Conservation (phyloP, 1,284 basidiomycete genomes). For the Fistulina hepatica region DNA sequence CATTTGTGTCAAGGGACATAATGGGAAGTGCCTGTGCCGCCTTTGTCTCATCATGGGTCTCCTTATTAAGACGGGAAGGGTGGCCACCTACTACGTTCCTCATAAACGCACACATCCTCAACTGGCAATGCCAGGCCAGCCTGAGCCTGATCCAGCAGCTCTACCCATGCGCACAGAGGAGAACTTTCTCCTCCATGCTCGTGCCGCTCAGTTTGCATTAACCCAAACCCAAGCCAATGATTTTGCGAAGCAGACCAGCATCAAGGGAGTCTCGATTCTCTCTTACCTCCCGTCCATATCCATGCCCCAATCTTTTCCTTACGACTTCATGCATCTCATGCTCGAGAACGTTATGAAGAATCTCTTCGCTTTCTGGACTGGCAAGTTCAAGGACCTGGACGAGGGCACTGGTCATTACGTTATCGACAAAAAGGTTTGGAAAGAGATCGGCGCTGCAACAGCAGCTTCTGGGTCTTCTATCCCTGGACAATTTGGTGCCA, state of each 20-base stretch:
- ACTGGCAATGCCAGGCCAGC: slow-evolving; percentile 15
- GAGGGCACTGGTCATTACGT: slow-evolving; percentile 10
- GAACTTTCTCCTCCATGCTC: slow-evolving; percentile 17
- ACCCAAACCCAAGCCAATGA: slow-evolving; percentile 6
- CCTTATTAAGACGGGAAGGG: slow-evolving; percentile 1
- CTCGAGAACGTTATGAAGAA: slow-evolving; percentile 11
- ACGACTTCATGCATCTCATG: slow-evolving; percentile 21
- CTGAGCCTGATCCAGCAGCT: slow-evolving; percentile 10
- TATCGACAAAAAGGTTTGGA: slow-evolving; percentile 9
- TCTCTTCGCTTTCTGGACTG: slow-evolving; percentile 14
- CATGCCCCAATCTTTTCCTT: slow-evolving; percentile 13
- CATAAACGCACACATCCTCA: slow-evolving; percentile 15
- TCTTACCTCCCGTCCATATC: slow-evolving; percentile 9
- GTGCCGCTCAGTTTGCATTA: slow-evolving; percentile 1
- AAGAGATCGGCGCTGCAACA: slow-evolving; percentile 8
- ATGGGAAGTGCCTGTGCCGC: slow-evolving; percentile 14
- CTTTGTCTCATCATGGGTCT: slow-evolving; percentile 12
- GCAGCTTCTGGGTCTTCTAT: slow-evolving; percentile 4
- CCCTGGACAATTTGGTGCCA: slow-evolving; percentile 10
- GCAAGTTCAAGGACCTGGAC: slow-evolving; percentile 14
- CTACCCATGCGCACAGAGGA: slow-evolving; percentile 21
- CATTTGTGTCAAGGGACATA: slow-evolving; percentile 16
- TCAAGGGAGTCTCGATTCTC: slow-evolving; percentile 13
- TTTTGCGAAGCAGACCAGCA: slow-evolving; percentile 11
- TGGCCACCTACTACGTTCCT: slow-evolving; percentile 13